Evolutionary conservation across 768 basidiomycete genomes (phyloP).

Genomic region (Hortiboletus campestris): DNA sequence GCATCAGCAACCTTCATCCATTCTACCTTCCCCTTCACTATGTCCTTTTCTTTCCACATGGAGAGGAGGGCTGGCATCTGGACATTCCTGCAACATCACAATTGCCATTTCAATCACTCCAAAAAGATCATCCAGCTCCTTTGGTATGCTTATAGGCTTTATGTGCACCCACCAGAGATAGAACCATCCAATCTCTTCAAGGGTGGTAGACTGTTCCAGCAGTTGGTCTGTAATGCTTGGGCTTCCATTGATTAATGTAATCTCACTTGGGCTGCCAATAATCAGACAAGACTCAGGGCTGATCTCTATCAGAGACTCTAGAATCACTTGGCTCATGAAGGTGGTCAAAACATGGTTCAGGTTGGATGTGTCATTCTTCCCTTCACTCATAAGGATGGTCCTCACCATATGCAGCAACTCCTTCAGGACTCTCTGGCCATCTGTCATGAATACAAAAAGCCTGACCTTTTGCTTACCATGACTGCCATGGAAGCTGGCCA

Average conservation of each 20-base stretch:
- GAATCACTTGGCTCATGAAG: slow-evolving; percentile 30
- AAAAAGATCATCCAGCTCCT: slow-evolving; percentile 29
- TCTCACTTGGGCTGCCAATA: slow-evolving; percentile 33
- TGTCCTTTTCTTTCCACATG: slow-evolving; percentile 43
- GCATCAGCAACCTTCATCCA: slow-evolving; percentile 36
- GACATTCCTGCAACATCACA: too few relatives aligned
- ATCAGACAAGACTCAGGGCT: slow-evolving; percentile 37
- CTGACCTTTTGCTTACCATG: slow-evolving; percentile 51
- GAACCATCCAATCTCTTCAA: slow-evolving; percentile 32
- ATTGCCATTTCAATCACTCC: too few relatives aligned
- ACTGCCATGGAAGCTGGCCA: slow-evolving; percentile 49
- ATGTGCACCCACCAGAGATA: slow-evolving; percentile 1
- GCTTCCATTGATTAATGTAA: slow-evolving; percentile 42
- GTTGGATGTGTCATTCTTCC: slow-evolving; percentile 39
- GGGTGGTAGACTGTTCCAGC: slow-evolving; percentile 42
- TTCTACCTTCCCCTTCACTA: slow-evolving; percentile 41
- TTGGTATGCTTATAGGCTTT: slow-evolving; percentile 35
- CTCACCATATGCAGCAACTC: slow-evolving; percentile 42
- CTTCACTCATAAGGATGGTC: slow-evolving; percentile 40
- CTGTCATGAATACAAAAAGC: slow-evolving; percentile 32
- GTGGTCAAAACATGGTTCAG: slow-evolving; percentile 25
- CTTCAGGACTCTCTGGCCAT: slow-evolving; percentile 50
- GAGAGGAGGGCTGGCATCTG: slow-evolving; percentile 38
- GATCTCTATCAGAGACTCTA: slow-evolving; percentile 34
- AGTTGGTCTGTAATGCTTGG: slow-evolving; percentile 46